A percentile compares a stretch with the other conserved stretches of the same genome.
Evolutionary conservation across 2,329 filamentous ascomycete genomes (phyloP).

Genomic region (Sphaerulina musiva): DNA sequence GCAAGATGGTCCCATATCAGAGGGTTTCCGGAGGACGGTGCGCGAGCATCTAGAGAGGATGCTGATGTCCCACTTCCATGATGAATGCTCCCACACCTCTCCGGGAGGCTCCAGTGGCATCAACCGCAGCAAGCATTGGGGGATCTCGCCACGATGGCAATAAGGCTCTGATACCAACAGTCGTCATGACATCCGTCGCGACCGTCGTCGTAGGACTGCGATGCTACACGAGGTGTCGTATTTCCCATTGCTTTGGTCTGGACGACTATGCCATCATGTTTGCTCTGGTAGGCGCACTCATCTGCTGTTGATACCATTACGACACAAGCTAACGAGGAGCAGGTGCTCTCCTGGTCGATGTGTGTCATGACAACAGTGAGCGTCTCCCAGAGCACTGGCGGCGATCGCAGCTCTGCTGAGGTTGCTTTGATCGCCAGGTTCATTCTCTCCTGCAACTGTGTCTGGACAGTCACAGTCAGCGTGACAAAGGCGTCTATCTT

Average conservation of each 20-base stretch:
- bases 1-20: neutral
- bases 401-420: constrained; percentile 17
- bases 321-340: neutral
- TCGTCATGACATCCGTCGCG: constrained; percentile 29
- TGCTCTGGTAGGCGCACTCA: constrained; percentile 28
- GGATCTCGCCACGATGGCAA: constrained; percentile 26
- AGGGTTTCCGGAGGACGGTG: neutral
- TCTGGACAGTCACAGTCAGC: constrained; percentile 33
- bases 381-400: constrained; percentile 23
- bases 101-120: constrained; percentile 6
- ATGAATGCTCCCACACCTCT: neutral
- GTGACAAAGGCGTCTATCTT: constrained; percentile 45
- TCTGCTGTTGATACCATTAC: neutral
- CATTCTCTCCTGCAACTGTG: constrained; percentile 30
- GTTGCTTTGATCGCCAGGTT: constrained; percentile 25
- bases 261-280: constrained; percentile 36
- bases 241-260: constrained; percentile 31
- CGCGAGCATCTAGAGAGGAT: neutral
- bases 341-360: constrained; percentile 30
- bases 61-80: neutral
- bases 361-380: constrained; percentile 26
- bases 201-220: constrained; percentile 31
- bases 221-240: constrained; percentile 32
- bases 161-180: constrained; percentile 30
- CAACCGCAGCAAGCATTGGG: constrained; percentile 18